Conservation (phyloP, 1,284 basidiomycete genomes). For the Exobasidium rhododendri region DNA sequence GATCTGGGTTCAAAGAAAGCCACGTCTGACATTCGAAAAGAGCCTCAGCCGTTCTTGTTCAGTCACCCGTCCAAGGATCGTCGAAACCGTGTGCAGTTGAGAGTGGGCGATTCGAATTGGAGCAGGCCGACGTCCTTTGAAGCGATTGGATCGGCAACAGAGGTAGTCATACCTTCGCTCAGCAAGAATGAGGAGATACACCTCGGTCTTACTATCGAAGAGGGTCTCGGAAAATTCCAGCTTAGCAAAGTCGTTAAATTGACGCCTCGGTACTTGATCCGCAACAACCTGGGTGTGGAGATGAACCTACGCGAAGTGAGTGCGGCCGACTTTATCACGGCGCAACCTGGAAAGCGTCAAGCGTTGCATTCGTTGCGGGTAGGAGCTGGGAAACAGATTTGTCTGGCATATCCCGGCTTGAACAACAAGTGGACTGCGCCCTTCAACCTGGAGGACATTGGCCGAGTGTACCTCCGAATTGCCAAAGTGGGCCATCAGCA, state of each 20-base stretch:
- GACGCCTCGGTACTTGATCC: conserved; percentile 83
- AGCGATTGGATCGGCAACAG: conserved; percentile 83
- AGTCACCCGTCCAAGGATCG: conserved; percentile 76
- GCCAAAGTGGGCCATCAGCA: conserved; percentile 43
- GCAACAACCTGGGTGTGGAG: conserved; percentile 70
- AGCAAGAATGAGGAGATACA: conserved; percentile 74
- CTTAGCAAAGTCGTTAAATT: conserved; percentile 90
- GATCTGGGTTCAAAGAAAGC: conserved; percentile 13
- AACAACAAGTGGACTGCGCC: conserved; percentile 84
- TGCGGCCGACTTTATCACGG: conserved; percentile 57
- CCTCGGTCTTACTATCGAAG: conserved; percentile 84
- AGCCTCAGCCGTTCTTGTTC: conserved; percentile 62
- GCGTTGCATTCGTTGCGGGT: conserved; percentile 70
- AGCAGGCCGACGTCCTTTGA: conserved; percentile 67
- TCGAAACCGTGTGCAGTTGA: conserved; percentile 80
- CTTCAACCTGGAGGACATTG: conserved; percentile 88
- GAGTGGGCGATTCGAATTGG: conserved; percentile 82
- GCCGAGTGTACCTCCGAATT: conserved; percentile 75
- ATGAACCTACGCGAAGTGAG: conserved; percentile 84
- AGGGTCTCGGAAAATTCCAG: conserved; percentile 88
- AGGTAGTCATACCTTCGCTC: conserved; percentile 71
- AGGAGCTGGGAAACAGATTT: conserved; percentile 63
- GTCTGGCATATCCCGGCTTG: conserved; percentile 77
- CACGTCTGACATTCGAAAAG: conserved; percentile 52
- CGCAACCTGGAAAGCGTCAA: conserved; percentile 61